Base-by-base conservation (phyloP, 1,139 yeast genomes). In the Kodamaea derodonti region DNA sequence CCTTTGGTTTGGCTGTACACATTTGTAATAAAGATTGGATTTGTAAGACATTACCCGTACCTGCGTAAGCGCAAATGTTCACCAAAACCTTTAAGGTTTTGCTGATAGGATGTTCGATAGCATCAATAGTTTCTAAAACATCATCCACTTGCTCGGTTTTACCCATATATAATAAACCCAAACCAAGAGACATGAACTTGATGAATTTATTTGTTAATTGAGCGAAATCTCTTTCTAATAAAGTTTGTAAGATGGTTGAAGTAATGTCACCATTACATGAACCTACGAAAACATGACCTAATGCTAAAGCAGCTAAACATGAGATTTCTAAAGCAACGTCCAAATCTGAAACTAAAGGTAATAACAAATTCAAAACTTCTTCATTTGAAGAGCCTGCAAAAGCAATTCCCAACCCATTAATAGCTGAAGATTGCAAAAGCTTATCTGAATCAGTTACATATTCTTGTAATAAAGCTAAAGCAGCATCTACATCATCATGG, bases 1-100 rank as follows among this genome's bases (percentile, higher is more conserved):
- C 65, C 45, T 59, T 58, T 29, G 73, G 72, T 47, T 71, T 73
- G 30, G 83, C 78, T 3, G 95, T 83, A 52, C 95, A 79, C 74
- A 88, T 86, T 52, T 87, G 95, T 49, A 92, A 75, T 52, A 94
- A 72, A 24, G 87, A 79, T 66, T 94, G 99, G 43, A 94, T 85
- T 64, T 90, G 95, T 46, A 94, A 75, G 27, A 94, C 99, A 56
- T 94, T 94, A 49, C 98, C 99, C 29, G 97, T 87, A 45, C 98
- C 99, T 13, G 97, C 95, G 62, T 84, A 90, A 6, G 97, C 95
- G 66, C 97, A 86, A 36, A 90, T 84, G 45, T 85, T 88, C 22
- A 94, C 92, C 55, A 94, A 72, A 5, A 90, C 95, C 60, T 86
- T 94, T 53, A 90, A 78, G 30, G 95, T 85, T 48, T 86, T 82